Evolutionary conservation across 2,329 filamentous ascomycete genomes (phyloP).

Genomic region (Sclerotinia glacialis): DNA sequence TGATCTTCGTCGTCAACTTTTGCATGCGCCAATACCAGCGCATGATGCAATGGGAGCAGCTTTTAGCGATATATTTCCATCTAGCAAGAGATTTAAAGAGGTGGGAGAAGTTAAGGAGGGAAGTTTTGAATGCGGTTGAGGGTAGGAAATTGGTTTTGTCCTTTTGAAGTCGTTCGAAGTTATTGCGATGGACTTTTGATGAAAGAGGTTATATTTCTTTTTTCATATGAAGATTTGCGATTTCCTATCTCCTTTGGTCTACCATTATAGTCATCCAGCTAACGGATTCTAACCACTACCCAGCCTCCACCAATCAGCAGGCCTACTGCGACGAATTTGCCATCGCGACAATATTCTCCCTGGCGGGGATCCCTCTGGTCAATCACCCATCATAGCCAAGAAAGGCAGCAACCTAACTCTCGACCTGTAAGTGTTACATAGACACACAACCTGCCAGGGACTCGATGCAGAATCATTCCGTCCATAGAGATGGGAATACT

Average conservation of each 20-base stretch:
- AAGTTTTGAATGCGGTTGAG: not conserved
- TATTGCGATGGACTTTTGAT: not conserved
- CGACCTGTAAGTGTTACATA: not conserved
- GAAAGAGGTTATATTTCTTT: not conserved
- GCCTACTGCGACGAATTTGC: not conserved
- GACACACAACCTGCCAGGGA: constrained; percentile 41
- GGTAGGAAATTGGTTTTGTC: not conserved
- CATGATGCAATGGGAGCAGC: not conserved
- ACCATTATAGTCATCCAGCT: not conserved
- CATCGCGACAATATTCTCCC: not conserved
- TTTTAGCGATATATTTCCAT: constrained; percentile 10
- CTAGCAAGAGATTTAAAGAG: not conserved
- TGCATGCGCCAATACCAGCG: not conserved
- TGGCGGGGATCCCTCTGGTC: not conserved
- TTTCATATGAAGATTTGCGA: not conserved
- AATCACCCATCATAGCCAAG: not conserved
- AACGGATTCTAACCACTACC: too few species aligned
- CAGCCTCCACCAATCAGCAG: not conserved
- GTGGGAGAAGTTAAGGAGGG: not conserved
- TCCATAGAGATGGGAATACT: not conserved
- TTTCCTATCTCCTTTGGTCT: not conserved
- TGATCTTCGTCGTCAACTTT: constrained; percentile 9
- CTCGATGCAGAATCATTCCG: not conserved
- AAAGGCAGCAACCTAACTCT: not conserved
- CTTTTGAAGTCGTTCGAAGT: not conserved